Evolutionary conservation across 108 stramenopile species (phyloP), one percentile per base, ranked within the genome.

Genomic region (Cyclotella choctawhatcheeana): DNA sequence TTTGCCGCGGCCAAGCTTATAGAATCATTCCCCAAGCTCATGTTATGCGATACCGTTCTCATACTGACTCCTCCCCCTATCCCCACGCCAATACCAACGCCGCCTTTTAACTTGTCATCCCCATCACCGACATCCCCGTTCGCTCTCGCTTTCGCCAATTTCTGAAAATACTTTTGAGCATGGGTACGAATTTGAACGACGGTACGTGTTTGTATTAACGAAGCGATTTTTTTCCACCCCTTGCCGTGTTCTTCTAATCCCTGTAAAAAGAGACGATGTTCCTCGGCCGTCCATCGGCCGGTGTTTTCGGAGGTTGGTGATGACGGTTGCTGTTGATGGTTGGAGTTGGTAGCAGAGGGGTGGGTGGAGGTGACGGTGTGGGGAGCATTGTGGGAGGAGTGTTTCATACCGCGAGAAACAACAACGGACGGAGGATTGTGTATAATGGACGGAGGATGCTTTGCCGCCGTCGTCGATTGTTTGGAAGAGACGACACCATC

Each of bases 91-190:
- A n/a, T n/a, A n/a, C n/a, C n/a, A n/a, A n/a, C n/a, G n/a, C n/a
- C n/a, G 24, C 29, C 58, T 7, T 34, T 50, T 1, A 27, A 20
- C 1, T 24, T 34, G 31, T 24, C 43, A 29, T 29, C 29, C 20
- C 32, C 16, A 4, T 30, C 54, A n/a, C 25, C 59, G 1, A n/a
- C 64, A 69, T 92, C 93, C 26, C 93, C 93, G 56, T 89, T 92
- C 61, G 90, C 88, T 29, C 90, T 80, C 17, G 91, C 94, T 85
- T 98, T 98, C 70, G 94, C 86, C 59, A 99, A 88, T 79, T 99
- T 99, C 84, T 98, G 97, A 82, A 99, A 98, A 81, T 98, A 99
- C 78, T 99, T 99, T 74, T 99, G 98, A 6, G 98, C 98, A 77
- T 99, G 98, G 5, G 98, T 98, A 22, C 98, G 89, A 70, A 97